Conservation (phyloP, 2,329 filamentous ascomycete species). For the Trichoderma harzianum region DNA sequence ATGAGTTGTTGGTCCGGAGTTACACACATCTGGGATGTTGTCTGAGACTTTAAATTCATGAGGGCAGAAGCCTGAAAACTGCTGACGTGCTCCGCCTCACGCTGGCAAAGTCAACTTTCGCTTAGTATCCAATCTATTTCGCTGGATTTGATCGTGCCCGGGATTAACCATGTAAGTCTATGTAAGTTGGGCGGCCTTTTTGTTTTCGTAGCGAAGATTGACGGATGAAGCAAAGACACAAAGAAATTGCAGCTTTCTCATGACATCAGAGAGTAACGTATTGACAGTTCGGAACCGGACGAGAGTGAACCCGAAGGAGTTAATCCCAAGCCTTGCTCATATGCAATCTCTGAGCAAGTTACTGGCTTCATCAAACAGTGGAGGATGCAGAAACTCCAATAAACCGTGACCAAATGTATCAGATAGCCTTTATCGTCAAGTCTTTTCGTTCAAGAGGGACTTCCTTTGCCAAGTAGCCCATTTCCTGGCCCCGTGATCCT, state of each 20-base stretch:
- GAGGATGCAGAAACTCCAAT: background rate
- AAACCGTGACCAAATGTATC: background rate
- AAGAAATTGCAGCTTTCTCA: background rate
- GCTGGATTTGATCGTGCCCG: background rate
- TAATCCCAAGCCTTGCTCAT: background rate
- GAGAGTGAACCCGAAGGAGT: background rate
- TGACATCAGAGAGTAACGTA: background rate
- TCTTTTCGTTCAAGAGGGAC: background rate
- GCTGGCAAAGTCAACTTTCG: slow-evolving; percentile 5
- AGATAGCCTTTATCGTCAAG: background rate
- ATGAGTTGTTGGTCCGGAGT: slow-evolving; percentile 7
- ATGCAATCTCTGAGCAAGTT: background rate
- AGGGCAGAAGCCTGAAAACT: background rate
- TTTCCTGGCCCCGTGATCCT: background rate
- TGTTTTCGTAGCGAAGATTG: background rate
- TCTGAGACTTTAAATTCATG: slow-evolving; percentile 7
- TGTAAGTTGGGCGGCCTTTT: background rate
- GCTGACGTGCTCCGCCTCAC: background rate
- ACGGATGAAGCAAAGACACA: background rate
- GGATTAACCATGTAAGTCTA: background rate
- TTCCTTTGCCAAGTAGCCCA: background rate
- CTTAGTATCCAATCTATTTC: slow-evolving; percentile 17
- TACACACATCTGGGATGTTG: slow-evolving; percentile 13
- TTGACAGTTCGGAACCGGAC: background rate
- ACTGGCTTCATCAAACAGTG: background rate